phyloP scores from a whole-genome alignment of 495 filamentous ascomycete species.

The Penicillium pancosmium region DNA sequence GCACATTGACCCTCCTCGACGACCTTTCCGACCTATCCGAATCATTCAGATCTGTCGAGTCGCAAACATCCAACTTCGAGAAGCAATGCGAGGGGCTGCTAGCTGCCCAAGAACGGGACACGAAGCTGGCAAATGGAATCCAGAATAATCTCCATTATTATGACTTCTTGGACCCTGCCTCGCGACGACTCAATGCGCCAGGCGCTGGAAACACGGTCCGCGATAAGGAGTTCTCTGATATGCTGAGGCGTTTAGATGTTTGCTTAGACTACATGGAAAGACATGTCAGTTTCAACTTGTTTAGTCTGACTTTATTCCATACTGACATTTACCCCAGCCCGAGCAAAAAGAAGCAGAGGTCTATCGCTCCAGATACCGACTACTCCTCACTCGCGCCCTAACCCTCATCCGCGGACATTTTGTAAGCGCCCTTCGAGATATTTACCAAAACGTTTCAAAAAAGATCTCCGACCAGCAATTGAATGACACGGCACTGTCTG shows the following conservation, averaged over 20 bases:
- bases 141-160: constrained; percentile 89
- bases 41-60: constrained; percentile 83
- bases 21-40: constrained; percentile 74
- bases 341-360: constrained; percentile 82
- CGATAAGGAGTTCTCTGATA: constrained; percentile 78
- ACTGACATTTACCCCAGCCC: constrained; percentile 51
- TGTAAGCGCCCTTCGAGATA: constrained; percentile 69
- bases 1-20: constrained; percentile 71
- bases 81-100: constrained; percentile 87
- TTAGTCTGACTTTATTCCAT: neutral
- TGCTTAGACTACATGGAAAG: constrained; percentile 88
- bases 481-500: constrained; percentile 76
- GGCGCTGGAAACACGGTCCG: constrained; percentile 82
- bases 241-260: constrained; percentile 79
- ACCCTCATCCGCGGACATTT: constrained; percentile 88
- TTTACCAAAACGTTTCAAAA: constrained; percentile 68
- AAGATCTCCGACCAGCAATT: constrained; percentile 70
- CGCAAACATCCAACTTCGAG: constrained; percentile 88
- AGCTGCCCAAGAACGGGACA: constrained; percentile 73
- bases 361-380: constrained; percentile 72
- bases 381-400: constrained; percentile 70
- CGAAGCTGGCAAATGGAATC: constrained; percentile 76
- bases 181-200: constrained; percentile 86
- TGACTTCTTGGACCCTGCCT: constrained; percentile 86
- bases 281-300: constrained; percentile 59